Conservation (phyloP, 2,329 filamentous ascomycete genomes). For the Chaetomium strumarium region DNA sequence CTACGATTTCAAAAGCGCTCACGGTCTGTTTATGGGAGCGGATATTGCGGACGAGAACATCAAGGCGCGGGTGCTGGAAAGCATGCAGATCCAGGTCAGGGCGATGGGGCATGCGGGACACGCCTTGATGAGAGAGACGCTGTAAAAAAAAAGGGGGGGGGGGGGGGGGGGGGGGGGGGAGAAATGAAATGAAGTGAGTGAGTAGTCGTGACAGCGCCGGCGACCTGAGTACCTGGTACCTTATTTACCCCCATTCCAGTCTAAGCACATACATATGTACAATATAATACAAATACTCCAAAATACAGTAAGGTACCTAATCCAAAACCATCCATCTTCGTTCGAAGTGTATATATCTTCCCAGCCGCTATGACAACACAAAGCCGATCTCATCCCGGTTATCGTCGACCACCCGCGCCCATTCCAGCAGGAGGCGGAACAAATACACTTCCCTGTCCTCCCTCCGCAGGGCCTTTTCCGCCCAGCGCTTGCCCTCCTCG, state of each 20-base stretch:
- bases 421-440: constrained; percentile 72
- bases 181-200: neutral
- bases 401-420: constrained; percentile 65
- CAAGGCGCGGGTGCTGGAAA: constrained; percentile 63
- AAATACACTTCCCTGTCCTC: constrained; percentile 79
- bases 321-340: neutral
- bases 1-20: constrained; percentile 58
- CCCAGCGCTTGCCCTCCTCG: constrained; percentile 60
- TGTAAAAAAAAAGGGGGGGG: too few relatives aligned
- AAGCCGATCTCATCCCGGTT: constrained; percentile 42
- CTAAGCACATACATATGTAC: too few relatives aligned
- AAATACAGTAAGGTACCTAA: neutral
- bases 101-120: constrained; percentile 43
- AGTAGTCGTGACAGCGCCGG: neutral
- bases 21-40: constrained; percentile 59
- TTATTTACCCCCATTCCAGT: too few relatives aligned
- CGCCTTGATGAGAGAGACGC: constrained; percentile 30
- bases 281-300: neutral
- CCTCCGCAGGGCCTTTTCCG: constrained; percentile 53
- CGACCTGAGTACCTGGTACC: neutral
- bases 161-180: too few relatives aligned
- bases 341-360: neutral
- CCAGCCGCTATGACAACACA: constrained; percentile 14
- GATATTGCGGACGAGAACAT: constrained; percentile 54
- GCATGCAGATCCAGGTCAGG: constrained; percentile 66